These are phyloP conservation scores for Lagenidium giganteum DNA, from an alignment of 352 stramenopile genomes.

Conservation along the genomic window DNA sequence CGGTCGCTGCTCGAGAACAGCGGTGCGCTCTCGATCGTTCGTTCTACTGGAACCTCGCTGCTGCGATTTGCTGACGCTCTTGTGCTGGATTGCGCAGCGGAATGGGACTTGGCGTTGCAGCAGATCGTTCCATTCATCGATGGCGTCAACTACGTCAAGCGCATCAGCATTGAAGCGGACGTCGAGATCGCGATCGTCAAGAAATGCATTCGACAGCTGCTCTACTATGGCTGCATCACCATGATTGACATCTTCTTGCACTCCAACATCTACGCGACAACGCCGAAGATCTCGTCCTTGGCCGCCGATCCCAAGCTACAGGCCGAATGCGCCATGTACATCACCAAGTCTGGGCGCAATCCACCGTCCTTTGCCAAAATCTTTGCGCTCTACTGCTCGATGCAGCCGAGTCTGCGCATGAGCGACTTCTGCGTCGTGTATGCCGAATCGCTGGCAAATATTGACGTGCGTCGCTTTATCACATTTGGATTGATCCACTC, in stretches of 20 bases:
- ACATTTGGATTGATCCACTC: conserved; percentile 87
- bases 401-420: conserved; percentile 78
- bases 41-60: no score
- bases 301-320: conserved; percentile 61
- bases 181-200: conserved; percentile 87
- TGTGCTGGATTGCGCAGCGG: conserved; percentile 27
- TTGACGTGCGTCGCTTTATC: conserved; percentile 82
- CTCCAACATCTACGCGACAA: conserved; percentile 86
- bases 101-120: conserved; percentile 84
- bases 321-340: conserved; percentile 72
- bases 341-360: conserved; percentile 58
- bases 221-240: conserved; percentile 87
- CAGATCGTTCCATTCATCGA: conserved; percentile 91
- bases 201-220: conserved; percentile 78
- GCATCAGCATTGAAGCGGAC: conserved; percentile 84
- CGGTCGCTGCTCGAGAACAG: conserved; percentile 68
- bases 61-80: no score
- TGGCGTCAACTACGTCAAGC: conserved; percentile 87
- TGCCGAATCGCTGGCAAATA: conserved; percentile 49
- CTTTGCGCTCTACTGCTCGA: conserved; percentile 82
- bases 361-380: conserved; percentile 69
- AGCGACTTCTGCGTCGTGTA: conserved; percentile 82
- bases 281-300: conserved; percentile 48
- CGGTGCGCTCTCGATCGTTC: no score
- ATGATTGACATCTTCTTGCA: conserved; percentile 91